phyloP scores from a whole-genome alignment of 2,329 filamentous ascomycete species.

The Diatrype stigma region DNA sequence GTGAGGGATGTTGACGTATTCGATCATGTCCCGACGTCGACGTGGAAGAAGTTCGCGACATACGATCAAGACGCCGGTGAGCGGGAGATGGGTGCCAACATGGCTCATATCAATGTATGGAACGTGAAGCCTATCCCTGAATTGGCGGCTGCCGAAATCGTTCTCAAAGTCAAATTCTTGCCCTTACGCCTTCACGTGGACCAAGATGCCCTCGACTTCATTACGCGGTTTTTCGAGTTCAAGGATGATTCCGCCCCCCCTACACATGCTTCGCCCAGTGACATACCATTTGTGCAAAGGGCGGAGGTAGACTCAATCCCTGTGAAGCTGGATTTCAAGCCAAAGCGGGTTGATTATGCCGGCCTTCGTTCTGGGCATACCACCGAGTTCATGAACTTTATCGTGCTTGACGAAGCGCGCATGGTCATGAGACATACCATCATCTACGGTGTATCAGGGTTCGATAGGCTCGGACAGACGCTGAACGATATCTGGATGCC shows the following conservation, averaged over 20 bases:
- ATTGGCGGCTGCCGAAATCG: conserved; percentile 83
- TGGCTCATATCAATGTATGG: conserved; percentile 84
- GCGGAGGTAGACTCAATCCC: conserved; percentile 81
- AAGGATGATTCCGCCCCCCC: conserved; percentile 65
- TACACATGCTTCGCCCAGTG: conserved; percentile 56
- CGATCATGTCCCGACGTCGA: conserved; percentile 90
- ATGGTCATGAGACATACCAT: conserved; percentile 86
- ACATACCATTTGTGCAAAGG: conserved; percentile 82
- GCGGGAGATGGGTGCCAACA: conserved; percentile 78
- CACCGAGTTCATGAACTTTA: conserved; percentile 98
- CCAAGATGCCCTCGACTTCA: conserved; percentile 94
- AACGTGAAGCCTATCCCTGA: conserved; percentile 83
- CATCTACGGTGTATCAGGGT: conserved; percentile 85
- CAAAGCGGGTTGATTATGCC: conserved; percentile 94
- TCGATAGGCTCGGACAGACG: conserved; percentile 82
- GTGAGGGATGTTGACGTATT: conserved; percentile 84
- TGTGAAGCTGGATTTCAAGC: conserved; percentile 90
- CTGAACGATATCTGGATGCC: conserved; percentile 97
- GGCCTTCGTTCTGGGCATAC: conserved; percentile 89
- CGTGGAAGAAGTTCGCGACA: conserved; percentile 97
- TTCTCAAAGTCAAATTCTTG: conserved; percentile 73
- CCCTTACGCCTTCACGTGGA: conserved; percentile 91
- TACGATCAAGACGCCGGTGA: conserved; percentile 86
- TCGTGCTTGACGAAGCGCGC: conserved; percentile 83
- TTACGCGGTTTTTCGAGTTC: conserved; percentile 97